Evolutionary conservation across 1,139 yeast genomes (phyloP).

Genomic region (Kurtzmaniella natalensis): DNA sequence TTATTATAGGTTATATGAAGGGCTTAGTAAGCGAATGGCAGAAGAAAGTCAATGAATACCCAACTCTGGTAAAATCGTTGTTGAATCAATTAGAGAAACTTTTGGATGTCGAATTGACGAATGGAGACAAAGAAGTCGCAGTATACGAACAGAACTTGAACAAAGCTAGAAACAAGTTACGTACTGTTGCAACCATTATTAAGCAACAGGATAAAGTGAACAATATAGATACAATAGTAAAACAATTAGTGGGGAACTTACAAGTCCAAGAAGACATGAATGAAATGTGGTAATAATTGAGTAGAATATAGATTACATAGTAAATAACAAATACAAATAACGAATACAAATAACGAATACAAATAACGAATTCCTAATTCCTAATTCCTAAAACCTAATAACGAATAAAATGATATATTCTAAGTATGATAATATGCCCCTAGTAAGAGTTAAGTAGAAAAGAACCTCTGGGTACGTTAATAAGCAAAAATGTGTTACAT

Average conservation of each 20-base stretch:
- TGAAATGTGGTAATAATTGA: slow-evolving; percentile 38
- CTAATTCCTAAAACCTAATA: no score
- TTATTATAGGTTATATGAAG: slow-evolving; percentile 58
- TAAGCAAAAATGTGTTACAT: no score
- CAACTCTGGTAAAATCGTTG: not conserved
- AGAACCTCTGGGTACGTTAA: no score
- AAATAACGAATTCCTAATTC: not conserved
- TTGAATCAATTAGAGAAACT: slow-evolving; percentile 27
- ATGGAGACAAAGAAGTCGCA: slow-evolving; percentile 46
- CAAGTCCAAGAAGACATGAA: slow-evolving; percentile 38
- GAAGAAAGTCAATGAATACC: slow-evolving; percentile 9
- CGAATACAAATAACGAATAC: no score
- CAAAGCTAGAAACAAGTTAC: slow-evolving; percentile 50
- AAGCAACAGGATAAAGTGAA: slow-evolving; percentile 32
- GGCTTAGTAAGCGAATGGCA: slow-evolving; percentile 48
- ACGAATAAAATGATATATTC: no score
- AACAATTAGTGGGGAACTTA: slow-evolving; percentile 36
- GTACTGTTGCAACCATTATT: slow-evolving; percentile 37
- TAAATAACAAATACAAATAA: not conserved
- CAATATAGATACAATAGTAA: slow-evolving; percentile 29
- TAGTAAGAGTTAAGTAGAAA: no score
- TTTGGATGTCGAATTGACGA: slow-evolving; percentile 25
- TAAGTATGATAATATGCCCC: no score
- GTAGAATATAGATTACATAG: not conserved
- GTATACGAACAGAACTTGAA: slow-evolving; percentile 39